Evolutionary conservation across 1,139 yeast species (phyloP), one percentile per base, ranked within the genome.

Genomic region (Pichia norvegensis): DNA sequence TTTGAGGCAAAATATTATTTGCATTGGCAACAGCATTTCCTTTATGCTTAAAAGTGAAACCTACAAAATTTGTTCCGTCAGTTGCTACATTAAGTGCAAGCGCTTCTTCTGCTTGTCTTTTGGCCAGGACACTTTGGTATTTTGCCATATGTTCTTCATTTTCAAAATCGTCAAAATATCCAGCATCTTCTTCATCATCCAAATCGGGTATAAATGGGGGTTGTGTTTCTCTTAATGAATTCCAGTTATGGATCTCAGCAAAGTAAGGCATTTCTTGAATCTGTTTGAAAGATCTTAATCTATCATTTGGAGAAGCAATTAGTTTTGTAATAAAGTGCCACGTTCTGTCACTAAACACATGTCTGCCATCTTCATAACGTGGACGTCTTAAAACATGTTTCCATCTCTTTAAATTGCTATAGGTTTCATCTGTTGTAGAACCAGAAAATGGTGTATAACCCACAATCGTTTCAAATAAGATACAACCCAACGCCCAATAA

Each of bases 361-460:
- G 85, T 55, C 94, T 76, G 4, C 97, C 97, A 62, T 87, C 95
- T 48, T 85, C 90, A 51, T 92, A 85, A 59, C 83, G 86, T 13
- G 99, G 99, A 60, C 98, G 77, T 56, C 86, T 76, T 57, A 94
- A 74, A 14, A 92, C 81, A 35, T 85, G 82, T 61, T 79, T 85
- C 97, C 97, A 94, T 62, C 88, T 83, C 65, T 92, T 87, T 65
- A 94, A 73, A 62, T 94, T 94, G 55, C 90, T 79, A 66, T 94
- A 94, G 0, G 98, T 92, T 64, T 94, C 98, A 59, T 92, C 95
- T 43, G 92, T 86, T 42, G 86, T 79, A 36, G 90, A 79, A 1
- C 98, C 99, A 40, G 95, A 83, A 62, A 94, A 94, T 40, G 99
- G 99, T 2, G 99, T 95, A 65, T 86, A 94, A 1, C 97, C 97